Percentiles rank a stretch among this genome's conserved stretches.
phyloP scores from a whole-genome alignment of 1,284 basidiomycete species.

The Phlebopus sp. region DNA sequence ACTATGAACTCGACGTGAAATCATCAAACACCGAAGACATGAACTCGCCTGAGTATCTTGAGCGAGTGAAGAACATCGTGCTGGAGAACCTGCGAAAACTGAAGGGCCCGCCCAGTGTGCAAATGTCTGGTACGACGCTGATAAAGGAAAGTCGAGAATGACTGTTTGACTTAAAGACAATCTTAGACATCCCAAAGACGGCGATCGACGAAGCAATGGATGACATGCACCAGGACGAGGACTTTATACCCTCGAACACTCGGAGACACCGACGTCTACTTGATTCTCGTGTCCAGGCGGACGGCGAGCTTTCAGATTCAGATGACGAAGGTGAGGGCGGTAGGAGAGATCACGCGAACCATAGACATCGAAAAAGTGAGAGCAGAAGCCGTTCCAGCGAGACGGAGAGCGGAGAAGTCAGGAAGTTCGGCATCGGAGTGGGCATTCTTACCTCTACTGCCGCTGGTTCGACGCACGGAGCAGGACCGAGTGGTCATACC shows the following conservation, averaged over 20 bases:
- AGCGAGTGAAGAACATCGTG: conserved; percentile 89
- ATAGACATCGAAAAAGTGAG: conserved; percentile 50
- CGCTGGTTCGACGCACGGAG: conserved; percentile 57
- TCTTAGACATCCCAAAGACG: conserved; percentile 70
- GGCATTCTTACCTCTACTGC: conserved; percentile 65
- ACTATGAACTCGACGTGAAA: conserved; percentile 96
- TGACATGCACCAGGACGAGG: conserved; percentile 79
- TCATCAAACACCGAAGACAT: conserved; percentile 95
- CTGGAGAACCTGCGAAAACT: conserved; percentile 87
- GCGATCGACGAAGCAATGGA: conserved; percentile 78
- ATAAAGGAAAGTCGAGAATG: background rate
- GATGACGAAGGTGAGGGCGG: conserved; percentile 86
- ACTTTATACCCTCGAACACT: conserved; percentile 71
- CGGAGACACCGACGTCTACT: conserved; percentile 72
- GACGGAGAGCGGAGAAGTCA: conserved; percentile 38
- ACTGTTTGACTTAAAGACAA: background rate
- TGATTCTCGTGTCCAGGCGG: conserved; percentile 70
- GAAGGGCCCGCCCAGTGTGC: conserved; percentile 87
- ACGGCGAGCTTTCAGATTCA: conserved; percentile 81
- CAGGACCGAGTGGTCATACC: conserved; percentile 68
- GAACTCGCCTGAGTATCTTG: conserved; percentile 91
- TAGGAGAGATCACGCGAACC: conserved; percentile 61
- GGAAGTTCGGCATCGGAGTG: conserved; percentile 64
- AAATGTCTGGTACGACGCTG: conserved; percentile 67
- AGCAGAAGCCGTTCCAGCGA: conserved; percentile 37